Percentiles rank a stretch among this genome's conserved stretches.
Evolutionary conservation across 2,329 filamentous ascomycete genomes (phyloP).

Genomic region (Xylaria digitata): DNA sequence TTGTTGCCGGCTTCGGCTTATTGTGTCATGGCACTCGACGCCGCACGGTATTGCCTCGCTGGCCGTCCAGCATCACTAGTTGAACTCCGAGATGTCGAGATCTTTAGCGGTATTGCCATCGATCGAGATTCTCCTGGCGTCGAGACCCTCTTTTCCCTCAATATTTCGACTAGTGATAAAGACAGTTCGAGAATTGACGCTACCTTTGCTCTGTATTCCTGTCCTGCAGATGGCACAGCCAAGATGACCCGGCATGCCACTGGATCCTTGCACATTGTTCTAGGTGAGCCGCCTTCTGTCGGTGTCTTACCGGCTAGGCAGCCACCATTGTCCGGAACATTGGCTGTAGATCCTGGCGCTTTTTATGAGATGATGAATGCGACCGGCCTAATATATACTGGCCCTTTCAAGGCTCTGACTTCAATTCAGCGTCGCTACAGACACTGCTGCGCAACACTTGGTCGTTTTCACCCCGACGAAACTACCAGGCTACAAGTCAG

Average conservation of each 20-base stretch:
- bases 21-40: conserved; percentile 60
- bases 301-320: conserved; percentile 47
- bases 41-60: conserved; percentile 49
- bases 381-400: conserved; percentile 54
- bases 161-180: conserved; percentile 4
- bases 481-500: conserved; percentile 53
- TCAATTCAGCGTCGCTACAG: conserved; percentile 52
- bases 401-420: conserved; percentile 53
- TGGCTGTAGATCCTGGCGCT: conserved; percentile 47
- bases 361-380: conserved; percentile 58
- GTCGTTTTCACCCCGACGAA: conserved; percentile 51
- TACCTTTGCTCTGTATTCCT: conserved; percentile 52
- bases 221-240: conserved; percentile 47
- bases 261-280: conserved; percentile 49
- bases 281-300: conserved; percentile 47
- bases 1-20: conserved; percentile 62
- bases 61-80: conserved; percentile 43
- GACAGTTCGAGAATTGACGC: conserved; percentile 46
- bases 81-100: conserved; percentile 46
- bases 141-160: conserved; percentile 54
- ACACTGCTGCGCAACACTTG: conserved; percentile 51
- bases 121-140: conserved; percentile 50
- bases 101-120: conserved; percentile 46
- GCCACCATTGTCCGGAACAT: conserved; percentile 47
- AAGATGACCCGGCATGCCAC: conserved; percentile 54